phyloP scores from a whole-genome alignment of 805 yeast genomes.

The Barnettozyma populi region DNA sequence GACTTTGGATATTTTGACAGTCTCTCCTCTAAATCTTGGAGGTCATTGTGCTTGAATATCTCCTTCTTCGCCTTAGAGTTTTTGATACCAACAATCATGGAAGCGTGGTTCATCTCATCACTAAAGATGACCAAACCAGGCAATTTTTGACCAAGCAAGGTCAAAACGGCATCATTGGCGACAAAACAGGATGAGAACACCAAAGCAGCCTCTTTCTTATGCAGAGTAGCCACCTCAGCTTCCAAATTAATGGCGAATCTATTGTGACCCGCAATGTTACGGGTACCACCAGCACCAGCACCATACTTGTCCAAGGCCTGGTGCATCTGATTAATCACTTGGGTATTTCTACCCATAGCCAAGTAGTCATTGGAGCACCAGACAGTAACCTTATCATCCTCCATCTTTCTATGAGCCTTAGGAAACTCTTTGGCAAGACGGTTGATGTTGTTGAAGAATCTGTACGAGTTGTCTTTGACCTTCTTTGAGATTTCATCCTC shows the following conservation, averaged over 20 bases:
- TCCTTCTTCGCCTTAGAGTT: constrained; percentile 87
- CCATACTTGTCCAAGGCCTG: constrained; percentile 83
- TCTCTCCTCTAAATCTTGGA: constrained; percentile 73
- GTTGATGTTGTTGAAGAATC: constrained; percentile 95
- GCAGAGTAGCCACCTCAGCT: constrained; percentile 80
- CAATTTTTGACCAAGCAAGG: constrained; percentile 85
- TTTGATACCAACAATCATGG: constrained; percentile 93
- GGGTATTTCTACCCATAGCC: constrained; percentile 84
- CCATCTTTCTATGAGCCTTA: constrained; percentile 73
- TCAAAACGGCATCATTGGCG: constrained; percentile 92
- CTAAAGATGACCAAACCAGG: constrained; percentile 88
- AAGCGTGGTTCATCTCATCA: constrained; percentile 93
- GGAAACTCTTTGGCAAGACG: constrained; percentile 94
- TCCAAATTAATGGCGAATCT: constrained; percentile 83
- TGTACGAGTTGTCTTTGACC: constrained; percentile 84
- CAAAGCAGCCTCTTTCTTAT: constrained; percentile 90
- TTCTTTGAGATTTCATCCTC: constrained; percentile 63
- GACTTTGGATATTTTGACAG: constrained; percentile 76
- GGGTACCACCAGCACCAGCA: constrained; percentile 98
- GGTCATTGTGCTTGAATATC: constrained; percentile 86
- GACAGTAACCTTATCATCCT: constrained; percentile 84
- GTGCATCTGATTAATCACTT: constrained; percentile 73
- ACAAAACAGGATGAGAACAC: constrained; percentile 95
- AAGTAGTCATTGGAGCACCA: constrained; percentile 99
- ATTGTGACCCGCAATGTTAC: constrained; percentile 98